Evolutionary conservation across 257 asterid species (phyloP).

Genomic region (Gentiana straminea): DNA sequence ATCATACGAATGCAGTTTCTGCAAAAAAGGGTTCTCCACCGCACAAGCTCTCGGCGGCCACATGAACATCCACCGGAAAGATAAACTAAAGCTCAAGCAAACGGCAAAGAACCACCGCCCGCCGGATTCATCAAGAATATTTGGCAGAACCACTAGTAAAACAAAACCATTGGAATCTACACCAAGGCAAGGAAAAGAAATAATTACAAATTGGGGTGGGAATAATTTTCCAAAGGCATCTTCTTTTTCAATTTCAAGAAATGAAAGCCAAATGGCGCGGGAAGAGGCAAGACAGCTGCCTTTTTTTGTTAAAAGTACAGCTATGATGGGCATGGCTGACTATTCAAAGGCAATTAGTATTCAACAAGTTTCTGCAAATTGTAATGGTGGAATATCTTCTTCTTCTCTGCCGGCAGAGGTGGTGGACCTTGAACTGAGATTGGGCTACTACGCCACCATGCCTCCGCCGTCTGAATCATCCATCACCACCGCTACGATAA

Average conservation of each 20-base stretch:
- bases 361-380: background rate
- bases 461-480: slow-evolving; percentile 5
- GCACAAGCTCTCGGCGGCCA: slow-evolving; percentile 24
- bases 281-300: slow-evolving; percentile 8
- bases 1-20: slow-evolving; percentile 16
- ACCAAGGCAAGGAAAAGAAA: background rate
- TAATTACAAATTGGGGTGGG: no score
- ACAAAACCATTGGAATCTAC: slow-evolving; percentile 1
- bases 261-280: slow-evolving; percentile 3
- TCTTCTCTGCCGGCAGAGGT: background rate
- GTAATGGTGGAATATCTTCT: background rate
- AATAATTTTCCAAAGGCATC: background rate
- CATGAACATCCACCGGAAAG: slow-evolving; percentile 19
- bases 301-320: slow-evolving; percentile 6
- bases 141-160: background rate
- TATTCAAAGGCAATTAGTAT: background rate
- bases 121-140: slow-evolving; percentile 3
- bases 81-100: slow-evolving; percentile 14
- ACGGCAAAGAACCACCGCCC: slow-evolving; percentile 2
- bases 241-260: background rate
- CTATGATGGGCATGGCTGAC: background rate
- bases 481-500: slow-evolving; percentile 4
- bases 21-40: slow-evolving; percentile 17
- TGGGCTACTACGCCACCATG: slow-evolving; percentile 1
- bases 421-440: slow-evolving; percentile 22